Base-by-base conservation (phyloP, 495 filamentous ascomycete species). In the Penicillium subrubescens region DNA sequence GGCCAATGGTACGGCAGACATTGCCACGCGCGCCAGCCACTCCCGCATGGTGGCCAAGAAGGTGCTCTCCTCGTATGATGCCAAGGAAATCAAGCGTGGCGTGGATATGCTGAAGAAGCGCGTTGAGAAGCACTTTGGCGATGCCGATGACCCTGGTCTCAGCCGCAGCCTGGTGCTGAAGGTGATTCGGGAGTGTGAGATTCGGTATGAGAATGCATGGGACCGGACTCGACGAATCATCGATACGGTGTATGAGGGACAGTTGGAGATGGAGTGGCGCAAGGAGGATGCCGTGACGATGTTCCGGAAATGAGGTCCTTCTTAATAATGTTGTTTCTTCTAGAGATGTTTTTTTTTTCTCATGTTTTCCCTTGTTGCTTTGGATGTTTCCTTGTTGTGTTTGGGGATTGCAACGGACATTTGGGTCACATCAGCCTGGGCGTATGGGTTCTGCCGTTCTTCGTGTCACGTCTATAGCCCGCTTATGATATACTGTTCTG, bases 111-210 rank as follows among this genome's bases (percentile, higher is more conserved):
- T 98, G 33, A 87, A 88, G 73, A 96, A 95, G 78, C 84, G 94
- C 33, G 91, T 98, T 5, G 93, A 97, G 76, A 98, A 98, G 76
- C 94, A 98, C 75, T 97, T 97, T 77, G 92, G 90, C 25, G 92
- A 95, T 48, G 91, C 88, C 5, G 92, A 94, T 65, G 92, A 94
- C 66, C 85, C 83, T 37, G 80, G 77, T n/a, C 73, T 91, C 44
- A 89, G 85, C 67, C 82, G 86, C 15, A 86, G 85, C 41, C 77
- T 98, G 34, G 91, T 97, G 46, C 77, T 80, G 37, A 88, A 90
- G 75, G 92, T 98, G 56, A 75, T 91, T n/a, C 86, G 85, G 67
- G 91, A 90, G 74, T 94, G 92, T 69, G 92, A 96, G 80, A 80
- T 76, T 50, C 89, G 87, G 57, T 97, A 97, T 74, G 84, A 86